phyloP scores from a whole-genome alignment of 2,329 filamentous ascomycete genomes.

The Tolypocladium sp. region DNA sequence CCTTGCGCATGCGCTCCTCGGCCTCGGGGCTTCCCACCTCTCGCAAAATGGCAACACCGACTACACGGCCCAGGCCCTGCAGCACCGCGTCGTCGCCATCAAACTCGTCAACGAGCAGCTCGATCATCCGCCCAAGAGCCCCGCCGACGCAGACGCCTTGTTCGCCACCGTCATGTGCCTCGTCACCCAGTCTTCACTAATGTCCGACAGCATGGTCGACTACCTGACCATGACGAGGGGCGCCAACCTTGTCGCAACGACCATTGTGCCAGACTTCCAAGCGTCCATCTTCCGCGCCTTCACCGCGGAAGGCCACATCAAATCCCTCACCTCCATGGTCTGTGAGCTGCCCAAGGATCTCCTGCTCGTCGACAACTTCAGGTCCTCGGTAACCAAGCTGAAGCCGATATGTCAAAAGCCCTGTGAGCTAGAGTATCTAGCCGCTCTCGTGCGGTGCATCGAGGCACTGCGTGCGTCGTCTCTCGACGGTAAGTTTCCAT shows the following conservation, averaged over 20 bases:
- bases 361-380: constrained; percentile 10
- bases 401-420: constrained; percentile 8
- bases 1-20: constrained; percentile 27
- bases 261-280: constrained; percentile 10
- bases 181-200: constrained; percentile 23
- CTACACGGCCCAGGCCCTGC: constrained; percentile 18
- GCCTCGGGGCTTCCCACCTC: constrained; percentile 27
- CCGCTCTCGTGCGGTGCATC: constrained; percentile 7
- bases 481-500: constrained; percentile 8
- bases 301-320: constrained; percentile 14
- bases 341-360: constrained; percentile 12
- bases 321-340: constrained; percentile 9
- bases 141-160: constrained; percentile 24
- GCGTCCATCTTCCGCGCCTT: constrained; percentile 14
- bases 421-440: constrained; percentile 10
- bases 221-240: constrained; percentile 26
- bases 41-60: constrained; percentile 16
- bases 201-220: constrained; percentile 27
- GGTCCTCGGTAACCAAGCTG: constrained; percentile 7
- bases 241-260: constrained; percentile 11
- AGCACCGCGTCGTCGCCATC: constrained; percentile 26
- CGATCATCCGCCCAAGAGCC: constrained; percentile 11
- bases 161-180: constrained; percentile 25
- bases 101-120: constrained; percentile 23
- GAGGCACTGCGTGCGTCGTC: constrained; percentile 7